phyloP scores from a whole-genome alignment of 2,329 filamentous ascomycete species.

The Emmonsiellopsis sp. region DNA sequence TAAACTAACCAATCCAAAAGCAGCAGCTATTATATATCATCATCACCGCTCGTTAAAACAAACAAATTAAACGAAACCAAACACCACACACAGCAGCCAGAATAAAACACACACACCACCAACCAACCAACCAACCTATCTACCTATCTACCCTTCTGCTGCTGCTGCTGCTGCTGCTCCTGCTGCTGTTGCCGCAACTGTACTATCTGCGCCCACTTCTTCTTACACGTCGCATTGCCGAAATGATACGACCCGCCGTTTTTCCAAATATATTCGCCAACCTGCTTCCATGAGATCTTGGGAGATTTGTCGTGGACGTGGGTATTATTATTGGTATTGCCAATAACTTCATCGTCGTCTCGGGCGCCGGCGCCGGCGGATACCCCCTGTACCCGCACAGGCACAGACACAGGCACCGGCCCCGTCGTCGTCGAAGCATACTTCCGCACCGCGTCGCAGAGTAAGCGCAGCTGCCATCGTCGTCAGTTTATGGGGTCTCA shows the following conservation, averaged over 20 bases:
- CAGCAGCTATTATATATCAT: not conserved
- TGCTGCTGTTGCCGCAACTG: conserved; percentile 6
- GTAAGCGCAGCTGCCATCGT: conserved; percentile 26
- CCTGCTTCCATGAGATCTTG: conserved; percentile 52
- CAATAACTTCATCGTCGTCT: too few relatives aligned
- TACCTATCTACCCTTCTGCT: too few relatives aligned
- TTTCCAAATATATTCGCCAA: conserved; percentile 44
- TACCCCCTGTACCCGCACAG: too few relatives aligned
- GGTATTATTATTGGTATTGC: too few relatives aligned
- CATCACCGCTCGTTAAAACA: not conserved
- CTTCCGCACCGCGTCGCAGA: conserved; percentile 30
- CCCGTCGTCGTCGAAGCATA: conserved; percentile 8
- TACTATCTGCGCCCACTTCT: conserved; percentile 48
- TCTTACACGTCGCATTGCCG: conserved; percentile 53
- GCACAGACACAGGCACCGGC: too few relatives aligned
- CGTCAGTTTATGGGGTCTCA: not conserved
- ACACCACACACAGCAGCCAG: too few relatives aligned
- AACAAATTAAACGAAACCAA: too few relatives aligned
- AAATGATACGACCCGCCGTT: conserved; percentile 51
- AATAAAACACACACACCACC: not conserved
- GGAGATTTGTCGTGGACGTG: conserved; percentile 13
- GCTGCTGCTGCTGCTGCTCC: too few relatives aligned
- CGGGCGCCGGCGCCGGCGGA: too few relatives aligned
- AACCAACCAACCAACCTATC: not conserved
- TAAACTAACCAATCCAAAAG: too few relatives aligned